These are phyloP conservation scores for Saturnispora zaruensis DNA, from an alignment of 805 yeast species.

Conservation along the genomic window DNA sequence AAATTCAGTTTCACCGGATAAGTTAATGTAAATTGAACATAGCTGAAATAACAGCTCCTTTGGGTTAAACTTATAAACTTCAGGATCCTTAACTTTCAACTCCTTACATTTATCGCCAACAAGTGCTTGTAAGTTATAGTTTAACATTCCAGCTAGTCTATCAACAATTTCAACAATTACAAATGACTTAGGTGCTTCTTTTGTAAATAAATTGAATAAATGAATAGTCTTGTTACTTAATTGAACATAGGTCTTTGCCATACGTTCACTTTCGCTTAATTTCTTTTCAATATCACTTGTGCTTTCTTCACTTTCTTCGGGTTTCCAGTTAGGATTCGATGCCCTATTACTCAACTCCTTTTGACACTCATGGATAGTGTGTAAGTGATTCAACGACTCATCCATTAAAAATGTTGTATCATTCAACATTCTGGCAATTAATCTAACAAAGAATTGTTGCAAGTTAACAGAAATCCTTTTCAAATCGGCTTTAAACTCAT, in stretches of 20 bases:
- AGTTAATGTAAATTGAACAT: constrained; percentile 66
- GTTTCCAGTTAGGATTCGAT: constrained; percentile 21
- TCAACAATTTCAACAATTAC: constrained; percentile 85
- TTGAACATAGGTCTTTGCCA: constrained; percentile 75
- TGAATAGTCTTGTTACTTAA: constrained; percentile 75
- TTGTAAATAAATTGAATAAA: constrained; percentile 71
- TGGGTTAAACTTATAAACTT: constrained; percentile 77
- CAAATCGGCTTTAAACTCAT: constrained; percentile 59
- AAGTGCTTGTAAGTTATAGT: constrained; percentile 82
- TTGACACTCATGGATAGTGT: constrained; percentile 69
- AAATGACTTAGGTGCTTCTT: constrained; percentile 81
- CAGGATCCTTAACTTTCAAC: constrained; percentile 77
- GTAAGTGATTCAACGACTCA: constrained; percentile 75
- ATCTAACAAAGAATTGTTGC: constrained; percentile 80
- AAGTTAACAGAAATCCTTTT: constrained; percentile 55
- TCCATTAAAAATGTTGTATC: constrained; percentile 89
- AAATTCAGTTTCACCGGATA: constrained; percentile 57
- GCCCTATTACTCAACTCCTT: constrained; percentile 47
- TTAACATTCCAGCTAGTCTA: constrained; percentile 90
- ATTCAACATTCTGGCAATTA: constrained; percentile 90
- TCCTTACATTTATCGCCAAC: constrained; percentile 94
- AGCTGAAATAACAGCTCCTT: constrained; percentile 58
- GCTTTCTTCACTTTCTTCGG: constrained; percentile 37
- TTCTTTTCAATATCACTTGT: constrained; percentile 53
- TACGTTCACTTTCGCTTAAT: constrained; percentile 57